phyloP scores from a whole-genome alignment of 768 basidiomycete species.

The Lactarius evosmus region DNA sequence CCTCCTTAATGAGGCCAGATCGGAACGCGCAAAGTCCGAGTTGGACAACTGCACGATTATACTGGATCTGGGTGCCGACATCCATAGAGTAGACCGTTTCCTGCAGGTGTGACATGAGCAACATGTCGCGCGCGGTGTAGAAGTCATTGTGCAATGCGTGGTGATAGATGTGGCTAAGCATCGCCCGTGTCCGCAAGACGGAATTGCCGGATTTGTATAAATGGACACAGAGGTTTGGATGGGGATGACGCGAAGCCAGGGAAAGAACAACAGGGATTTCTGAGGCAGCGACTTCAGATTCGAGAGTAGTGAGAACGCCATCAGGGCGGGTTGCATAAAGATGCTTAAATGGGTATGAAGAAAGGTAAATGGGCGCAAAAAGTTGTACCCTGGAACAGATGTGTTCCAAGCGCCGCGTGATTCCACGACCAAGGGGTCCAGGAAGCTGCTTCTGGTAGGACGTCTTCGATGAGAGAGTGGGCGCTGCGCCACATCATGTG shows the following conservation, averaged over 20 bases:
- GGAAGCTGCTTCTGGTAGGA: slow-evolving; percentile 62
- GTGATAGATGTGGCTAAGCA: slow-evolving; percentile 97
- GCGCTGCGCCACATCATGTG: too few species aligned
- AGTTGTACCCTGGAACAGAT: slow-evolving; percentile 91
- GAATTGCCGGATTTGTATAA: slow-evolving; percentile 92
- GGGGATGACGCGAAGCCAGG: slow-evolving; percentile 53
- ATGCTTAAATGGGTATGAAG: slow-evolving; percentile 20
- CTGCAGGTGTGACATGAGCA: slow-evolving; percentile 98
- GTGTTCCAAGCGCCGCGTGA: slow-evolving; percentile 95
- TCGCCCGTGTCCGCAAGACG: slow-evolving; percentile 90
- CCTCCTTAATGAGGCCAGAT: slow-evolving; percentile 89
- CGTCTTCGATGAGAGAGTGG: too few species aligned
- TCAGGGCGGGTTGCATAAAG: slow-evolving; percentile 74
- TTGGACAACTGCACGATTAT: slow-evolving; percentile 97
- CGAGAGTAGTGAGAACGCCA: slow-evolving; percentile 86
- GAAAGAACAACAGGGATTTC: slow-evolving; percentile 62
- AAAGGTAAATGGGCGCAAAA: background rate
- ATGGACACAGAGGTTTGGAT: slow-evolving; percentile 79
- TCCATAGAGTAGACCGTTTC: slow-evolving; percentile 96
- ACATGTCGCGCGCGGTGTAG: slow-evolving; percentile 95
- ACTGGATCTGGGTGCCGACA: slow-evolving; percentile 94
- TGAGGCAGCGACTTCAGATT: slow-evolving; percentile 58
- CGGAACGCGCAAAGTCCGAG: slow-evolving; percentile 97
- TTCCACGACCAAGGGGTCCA: slow-evolving; percentile 80
- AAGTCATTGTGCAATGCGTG: slow-evolving; percentile 96